phyloP scores from a whole-genome alignment of 768 basidiomycete species.

The Suillus sp. region DNA sequence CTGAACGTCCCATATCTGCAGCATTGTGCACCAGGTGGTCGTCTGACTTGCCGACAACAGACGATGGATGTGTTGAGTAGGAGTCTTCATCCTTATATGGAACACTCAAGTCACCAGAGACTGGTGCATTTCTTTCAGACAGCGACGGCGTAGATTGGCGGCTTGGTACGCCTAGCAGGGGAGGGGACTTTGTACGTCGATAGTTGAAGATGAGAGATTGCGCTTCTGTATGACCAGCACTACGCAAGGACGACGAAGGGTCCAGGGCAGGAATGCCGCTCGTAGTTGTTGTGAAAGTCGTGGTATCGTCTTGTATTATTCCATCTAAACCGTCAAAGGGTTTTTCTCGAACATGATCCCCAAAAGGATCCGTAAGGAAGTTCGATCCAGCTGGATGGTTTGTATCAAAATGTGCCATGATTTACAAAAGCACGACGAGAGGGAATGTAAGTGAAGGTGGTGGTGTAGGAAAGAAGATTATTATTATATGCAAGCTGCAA shows the following conservation, averaged over 20 bases:
- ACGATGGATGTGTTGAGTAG: conserved; percentile 17
- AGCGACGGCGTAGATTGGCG: conserved; percentile 24
- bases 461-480: conserved; percentile 8
- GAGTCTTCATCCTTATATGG: conserved; percentile 29
- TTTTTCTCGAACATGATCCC: conserved; percentile 25
- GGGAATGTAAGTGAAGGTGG: conserved; percentile 7
- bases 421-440: conserved; percentile 25
- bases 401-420: conserved; percentile 26
- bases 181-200: conserved; percentile 22
- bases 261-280: conserved; percentile 24
- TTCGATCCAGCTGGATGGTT: conserved; percentile 15
- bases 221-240: conserved; percentile 23
- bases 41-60: conserved; percentile 26
- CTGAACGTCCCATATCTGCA: conserved; percentile 41
- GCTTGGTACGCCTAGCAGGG: conserved; percentile 12
- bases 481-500: too few species aligned
- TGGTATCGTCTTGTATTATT: conserved; percentile 21
- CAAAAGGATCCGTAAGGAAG: conserved; percentile 28
- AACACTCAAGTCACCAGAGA: conserved; percentile 12
- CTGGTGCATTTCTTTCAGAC: conserved; percentile 11
- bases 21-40: conserved; percentile 50
- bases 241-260: conserved; percentile 11
- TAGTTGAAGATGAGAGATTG: conserved; percentile 31
- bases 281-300: conserved; percentile 23
- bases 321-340: conserved; percentile 21